Conservation (phyloP, 768 basidiomycete species). For the Trametes punicea region DNA sequence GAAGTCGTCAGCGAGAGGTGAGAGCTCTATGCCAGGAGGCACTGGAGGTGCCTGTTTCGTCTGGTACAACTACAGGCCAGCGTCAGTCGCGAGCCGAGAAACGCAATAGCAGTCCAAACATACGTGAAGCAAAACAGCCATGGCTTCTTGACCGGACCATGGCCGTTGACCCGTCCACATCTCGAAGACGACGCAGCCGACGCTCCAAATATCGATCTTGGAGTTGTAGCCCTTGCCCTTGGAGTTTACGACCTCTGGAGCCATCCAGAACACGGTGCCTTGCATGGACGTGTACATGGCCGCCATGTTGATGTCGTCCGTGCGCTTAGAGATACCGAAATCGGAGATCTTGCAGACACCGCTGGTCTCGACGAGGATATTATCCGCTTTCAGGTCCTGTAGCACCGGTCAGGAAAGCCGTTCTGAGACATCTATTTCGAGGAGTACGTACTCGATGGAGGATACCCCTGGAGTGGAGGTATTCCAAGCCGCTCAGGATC, state of each 20-base stretch:
- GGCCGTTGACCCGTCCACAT: conserved; percentile 98
- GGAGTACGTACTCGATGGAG: conserved; percentile 74
- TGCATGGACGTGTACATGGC: conserved; percentile 93
- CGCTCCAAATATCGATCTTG: conserved; percentile 98
- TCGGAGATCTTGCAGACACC: conserved; percentile 98
- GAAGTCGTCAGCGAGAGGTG: conserved; percentile 79
- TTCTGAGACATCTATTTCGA: too few species aligned
- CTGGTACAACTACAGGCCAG: conserved; percentile 64
- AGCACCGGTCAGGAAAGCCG: background rate
- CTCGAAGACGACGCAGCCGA: conserved; percentile 97
- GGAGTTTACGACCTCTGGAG: conserved; percentile 88
- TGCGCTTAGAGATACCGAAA: conserved; percentile 97
- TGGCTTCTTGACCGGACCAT: conserved; percentile 86
- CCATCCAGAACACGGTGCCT: conserved; percentile 99
- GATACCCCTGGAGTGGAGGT: conserved; percentile 89
- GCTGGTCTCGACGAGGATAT: conserved; percentile 90
- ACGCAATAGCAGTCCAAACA: conserved; percentile 19
- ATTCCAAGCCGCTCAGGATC: conserved; percentile 88
- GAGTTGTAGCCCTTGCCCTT: conserved; percentile 90
- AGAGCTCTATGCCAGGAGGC: conserved; percentile 76
- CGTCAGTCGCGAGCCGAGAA: conserved; percentile 1
- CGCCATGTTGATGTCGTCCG: conserved; percentile 76
- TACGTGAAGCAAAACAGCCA: conserved; percentile 95
- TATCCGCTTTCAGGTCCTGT: conserved; percentile 96
- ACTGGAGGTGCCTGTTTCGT: conserved; percentile 85